Conservation (phyloP, 768 basidiomycete genomes). For the Russula virescens region DNA sequence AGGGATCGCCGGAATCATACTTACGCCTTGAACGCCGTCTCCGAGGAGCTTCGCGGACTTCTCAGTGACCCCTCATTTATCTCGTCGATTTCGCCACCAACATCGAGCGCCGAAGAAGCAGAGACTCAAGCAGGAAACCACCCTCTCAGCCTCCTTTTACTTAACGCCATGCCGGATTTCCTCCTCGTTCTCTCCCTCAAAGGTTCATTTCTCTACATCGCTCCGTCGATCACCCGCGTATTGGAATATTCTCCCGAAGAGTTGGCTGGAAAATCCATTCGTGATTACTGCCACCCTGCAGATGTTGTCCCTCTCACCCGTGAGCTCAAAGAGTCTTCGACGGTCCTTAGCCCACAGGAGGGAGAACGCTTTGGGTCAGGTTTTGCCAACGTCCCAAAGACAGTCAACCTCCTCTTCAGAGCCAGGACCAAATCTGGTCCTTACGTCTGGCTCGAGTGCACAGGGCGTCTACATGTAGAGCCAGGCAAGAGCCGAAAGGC, state of each 20-base stretch:
- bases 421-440: constrained; percentile 57
- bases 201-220: constrained; percentile 88
- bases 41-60: constrained; percentile 47
- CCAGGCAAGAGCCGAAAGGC: constrained; percentile 93
- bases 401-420: constrained; percentile 82
- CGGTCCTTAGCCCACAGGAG: constrained; percentile 22
- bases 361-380: constrained; percentile 22
- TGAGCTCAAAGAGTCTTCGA: constrained; percentile 74
- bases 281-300: constrained; percentile 81
- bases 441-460: constrained; percentile 87
- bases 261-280: constrained; percentile 69
- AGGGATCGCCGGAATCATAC: constrained; percentile 33
- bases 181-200: constrained; percentile 89
- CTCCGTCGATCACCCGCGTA: constrained; percentile 68
- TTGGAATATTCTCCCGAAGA: constrained; percentile 86
- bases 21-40: constrained; percentile 36
- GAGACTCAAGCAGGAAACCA: constrained; percentile 38
- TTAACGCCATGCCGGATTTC: constrained; percentile 68
- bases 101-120: constrained; percentile 23
- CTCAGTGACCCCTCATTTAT: constrained; percentile 45
- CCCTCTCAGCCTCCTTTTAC: constrained; percentile 51
- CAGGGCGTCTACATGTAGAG: constrained; percentile 87
- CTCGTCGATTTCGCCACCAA: constrained; percentile 28
- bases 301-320: constrained; percentile 89
- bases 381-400: constrained; percentile 35